Conservation (phyloP, 768 basidiomycete genomes). For the Ramaria sp. region DNA sequence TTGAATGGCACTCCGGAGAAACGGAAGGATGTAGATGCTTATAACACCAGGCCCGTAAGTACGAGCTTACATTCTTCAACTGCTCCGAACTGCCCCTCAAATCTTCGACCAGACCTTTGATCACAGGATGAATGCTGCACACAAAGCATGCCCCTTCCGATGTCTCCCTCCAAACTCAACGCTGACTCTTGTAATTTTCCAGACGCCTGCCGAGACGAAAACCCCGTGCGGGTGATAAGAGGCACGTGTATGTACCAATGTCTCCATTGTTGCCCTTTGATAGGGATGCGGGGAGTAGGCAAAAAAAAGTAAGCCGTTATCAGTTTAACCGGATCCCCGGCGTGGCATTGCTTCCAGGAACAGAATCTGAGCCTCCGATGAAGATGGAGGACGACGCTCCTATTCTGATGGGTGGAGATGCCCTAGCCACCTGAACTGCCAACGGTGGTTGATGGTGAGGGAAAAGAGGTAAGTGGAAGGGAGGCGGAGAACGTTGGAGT, state of each 20-base stretch:
- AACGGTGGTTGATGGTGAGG: neutral
- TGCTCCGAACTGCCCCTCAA: constrained; percentile 87
- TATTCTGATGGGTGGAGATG: neutral
- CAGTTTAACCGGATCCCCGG: constrained; percentile 60
- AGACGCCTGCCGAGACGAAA: constrained; percentile 70
- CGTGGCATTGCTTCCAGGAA: constrained; percentile 41
- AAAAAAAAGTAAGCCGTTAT: constrained; percentile 67
- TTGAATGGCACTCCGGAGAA: constrained; percentile 71
- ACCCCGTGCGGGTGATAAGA: constrained; percentile 79
- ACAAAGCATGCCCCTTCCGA: constrained; percentile 35
- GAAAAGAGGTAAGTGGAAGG: neutral
- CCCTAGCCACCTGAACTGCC: neutral
- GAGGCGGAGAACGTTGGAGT: neutral
- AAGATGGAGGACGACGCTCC: constrained; percentile 2
- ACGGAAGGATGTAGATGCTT: constrained; percentile 65
- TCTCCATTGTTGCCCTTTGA: constrained; percentile 54
- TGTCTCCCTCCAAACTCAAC: neutral
- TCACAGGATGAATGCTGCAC: constrained; percentile 53
- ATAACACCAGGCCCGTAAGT: constrained; percentile 1
- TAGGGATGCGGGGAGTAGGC: constrained; percentile 47
- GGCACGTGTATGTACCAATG: constrained; percentile 67
- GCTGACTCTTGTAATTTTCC: neutral
- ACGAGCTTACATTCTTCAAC: neutral
- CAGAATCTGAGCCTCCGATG: constrained; percentile 18
- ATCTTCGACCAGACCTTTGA: constrained; percentile 78